phyloP scores from a whole-genome alignment of 2,329 filamentous ascomycete genomes.

The Aspergillus flavus region DNA sequence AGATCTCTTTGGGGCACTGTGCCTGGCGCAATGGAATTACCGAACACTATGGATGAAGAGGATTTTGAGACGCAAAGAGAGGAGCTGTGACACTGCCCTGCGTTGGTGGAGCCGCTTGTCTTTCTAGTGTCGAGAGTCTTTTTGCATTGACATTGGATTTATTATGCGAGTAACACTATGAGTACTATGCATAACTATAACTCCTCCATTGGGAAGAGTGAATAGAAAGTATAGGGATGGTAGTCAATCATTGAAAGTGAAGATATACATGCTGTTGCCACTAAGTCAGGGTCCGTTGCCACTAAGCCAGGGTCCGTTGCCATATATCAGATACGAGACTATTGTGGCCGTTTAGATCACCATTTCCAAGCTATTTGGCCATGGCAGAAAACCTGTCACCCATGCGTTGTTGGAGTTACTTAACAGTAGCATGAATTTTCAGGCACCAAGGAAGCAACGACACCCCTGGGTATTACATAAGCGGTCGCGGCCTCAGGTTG shows the following conservation, averaged over 20 bases:
- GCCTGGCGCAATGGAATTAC: not conserved
- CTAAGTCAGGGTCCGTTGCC: not conserved
- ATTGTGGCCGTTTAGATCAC: not conserved
- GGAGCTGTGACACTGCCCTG: slow-evolving; percentile 14
- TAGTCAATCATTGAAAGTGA: not conserved
- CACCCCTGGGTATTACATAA: slow-evolving; percentile 21
- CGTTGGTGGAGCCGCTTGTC: not conserved
- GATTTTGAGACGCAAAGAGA: slow-evolving; percentile 15
- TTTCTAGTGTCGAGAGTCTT: not conserved
- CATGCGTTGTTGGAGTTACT: too few relatives aligned
- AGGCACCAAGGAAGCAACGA: not conserved
- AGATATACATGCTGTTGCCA: not conserved
- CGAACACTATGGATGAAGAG: not conserved
- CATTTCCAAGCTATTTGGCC: not conserved
- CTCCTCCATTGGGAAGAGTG: not conserved
- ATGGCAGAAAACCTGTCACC: not conserved
- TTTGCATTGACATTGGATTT: not conserved
- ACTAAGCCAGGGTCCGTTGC: not conserved
- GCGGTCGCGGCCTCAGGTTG: slow-evolving; percentile 9
- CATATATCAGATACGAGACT: not conserved
- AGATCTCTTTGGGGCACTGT: slow-evolving; percentile 23
- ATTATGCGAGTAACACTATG: not conserved
- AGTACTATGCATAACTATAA: not conserved
- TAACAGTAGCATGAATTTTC: not conserved
- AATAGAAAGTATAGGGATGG: not conserved